A percentile compares a stretch with the other conserved stretches of the same genome.
Evolutionary conservation across 2,329 filamentous ascomycete genomes (phyloP).

Genomic region (Ilyonectria robusta): DNA sequence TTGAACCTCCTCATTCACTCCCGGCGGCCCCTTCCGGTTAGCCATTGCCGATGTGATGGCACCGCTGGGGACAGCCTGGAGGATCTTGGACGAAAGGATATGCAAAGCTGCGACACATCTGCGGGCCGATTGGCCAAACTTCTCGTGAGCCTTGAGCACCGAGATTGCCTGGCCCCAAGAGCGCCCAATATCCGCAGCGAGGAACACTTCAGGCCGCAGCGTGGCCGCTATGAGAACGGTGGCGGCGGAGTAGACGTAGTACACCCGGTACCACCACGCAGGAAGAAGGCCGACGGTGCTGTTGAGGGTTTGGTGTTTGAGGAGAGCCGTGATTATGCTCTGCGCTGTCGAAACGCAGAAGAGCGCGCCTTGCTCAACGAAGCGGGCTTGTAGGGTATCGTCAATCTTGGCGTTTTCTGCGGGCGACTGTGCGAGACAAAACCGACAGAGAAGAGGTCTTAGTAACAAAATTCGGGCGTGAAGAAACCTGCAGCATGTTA

Average conservation of each 20-base stretch:
- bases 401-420: conserved; percentile 23
- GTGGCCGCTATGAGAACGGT: conserved; percentile 55
- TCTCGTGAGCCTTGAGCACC: conserved; percentile 51
- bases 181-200: conserved; percentile 42
- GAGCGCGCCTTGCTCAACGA: conserved; percentile 52
- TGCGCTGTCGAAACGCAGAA: conserved; percentile 54
- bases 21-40: neutral
- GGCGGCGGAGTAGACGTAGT: conserved; percentile 55
- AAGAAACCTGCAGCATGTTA: conserved; percentile 45
- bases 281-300: conserved; percentile 53
- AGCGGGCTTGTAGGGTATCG: conserved; percentile 45
- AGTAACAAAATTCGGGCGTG: conserved; percentile 54
- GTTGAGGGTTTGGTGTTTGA: conserved; percentile 49
- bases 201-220: conserved; percentile 52
- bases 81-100: conserved; percentile 53
- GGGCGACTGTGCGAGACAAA: conserved; percentile 48
- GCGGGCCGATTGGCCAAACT: conserved; percentile 51
- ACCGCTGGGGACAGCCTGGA: conserved; percentile 38
- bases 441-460: conserved; percentile 50
- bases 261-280: conserved; percentile 58
- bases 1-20: neutral
- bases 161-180: conserved; percentile 54
- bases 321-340: conserved; percentile 49
- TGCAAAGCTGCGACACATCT: conserved; percentile 53
- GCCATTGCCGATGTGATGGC: neutral